These are phyloP conservation scores for Primulina huaijiensis DNA, from an alignment of 257 asterid genomes.

Conservation along the genomic window DNA sequence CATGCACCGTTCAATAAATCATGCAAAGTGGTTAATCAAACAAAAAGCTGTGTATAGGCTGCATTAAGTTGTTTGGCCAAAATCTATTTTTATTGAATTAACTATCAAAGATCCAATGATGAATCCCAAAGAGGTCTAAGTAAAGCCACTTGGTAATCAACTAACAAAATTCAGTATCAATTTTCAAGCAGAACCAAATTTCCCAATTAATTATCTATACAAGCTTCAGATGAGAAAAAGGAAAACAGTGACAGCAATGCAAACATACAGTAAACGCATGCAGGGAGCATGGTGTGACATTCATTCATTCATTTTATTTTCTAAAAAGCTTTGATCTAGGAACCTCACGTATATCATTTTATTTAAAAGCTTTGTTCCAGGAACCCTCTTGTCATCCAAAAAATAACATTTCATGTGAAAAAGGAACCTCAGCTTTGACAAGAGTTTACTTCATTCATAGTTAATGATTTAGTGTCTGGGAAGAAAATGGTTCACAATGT, in stretches of 20 bases:
- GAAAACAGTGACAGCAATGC: too few species aligned
- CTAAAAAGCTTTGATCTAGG: slow-evolving; percentile 15
- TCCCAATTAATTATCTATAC: background rate
- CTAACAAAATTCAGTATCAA: slow-evolving; percentile 7
- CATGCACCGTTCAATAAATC: background rate
- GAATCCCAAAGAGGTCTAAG: background rate
- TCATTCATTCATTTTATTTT: slow-evolving; percentile 5
- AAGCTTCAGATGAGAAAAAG: slow-evolving; percentile 11
- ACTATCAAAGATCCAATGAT: background rate
- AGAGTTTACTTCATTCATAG: background rate
- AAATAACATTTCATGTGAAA: background rate
- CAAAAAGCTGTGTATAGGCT: background rate
- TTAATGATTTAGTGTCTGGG: slow-evolving; percentile 11
- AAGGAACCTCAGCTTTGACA: slow-evolving; percentile 16
- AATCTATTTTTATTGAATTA: background rate
- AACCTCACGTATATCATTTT: background rate
- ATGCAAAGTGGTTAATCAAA: background rate
- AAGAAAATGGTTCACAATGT: background rate
- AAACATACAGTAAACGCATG: background rate
- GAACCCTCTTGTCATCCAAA: too few species aligned
- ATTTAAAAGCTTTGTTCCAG: too few species aligned
- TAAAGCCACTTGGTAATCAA: background rate
- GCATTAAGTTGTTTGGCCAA: background rate
- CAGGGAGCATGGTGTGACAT: background rate
- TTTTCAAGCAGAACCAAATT: slow-evolving; percentile 7